phyloP scores from a whole-genome alignment of 23 red algal genomes.

The Gracilaria domingensis region DNA sequence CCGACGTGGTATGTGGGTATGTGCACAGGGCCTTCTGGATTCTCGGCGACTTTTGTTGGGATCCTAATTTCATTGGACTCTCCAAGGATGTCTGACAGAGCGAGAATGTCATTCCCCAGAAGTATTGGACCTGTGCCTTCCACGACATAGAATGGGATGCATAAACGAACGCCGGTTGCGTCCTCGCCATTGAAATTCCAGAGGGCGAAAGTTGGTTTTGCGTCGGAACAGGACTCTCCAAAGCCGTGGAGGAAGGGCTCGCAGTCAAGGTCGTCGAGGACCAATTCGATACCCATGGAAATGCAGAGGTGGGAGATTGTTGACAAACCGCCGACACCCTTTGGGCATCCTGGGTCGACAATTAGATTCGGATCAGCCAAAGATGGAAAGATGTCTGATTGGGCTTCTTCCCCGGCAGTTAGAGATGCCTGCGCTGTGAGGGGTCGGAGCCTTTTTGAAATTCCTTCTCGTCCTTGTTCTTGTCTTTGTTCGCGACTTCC shows the following conservation, averaged over 20 bases:
- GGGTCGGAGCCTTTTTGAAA: not conserved
- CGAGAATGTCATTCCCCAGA: constrained; percentile 6
- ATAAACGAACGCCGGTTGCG: not conserved
- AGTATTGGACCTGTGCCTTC: not conserved
- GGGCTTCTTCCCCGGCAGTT: not conserved
- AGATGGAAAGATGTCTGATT: no score
- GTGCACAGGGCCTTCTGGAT: not conserved
- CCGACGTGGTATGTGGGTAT: not conserved
- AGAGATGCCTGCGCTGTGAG: not conserved
- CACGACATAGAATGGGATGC: not conserved
- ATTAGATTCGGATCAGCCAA: no score
- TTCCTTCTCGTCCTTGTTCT: not conserved
- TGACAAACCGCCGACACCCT: no score
- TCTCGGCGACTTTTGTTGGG: not conserved
- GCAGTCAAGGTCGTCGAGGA: not conserved
- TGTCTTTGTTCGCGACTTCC: not conserved
- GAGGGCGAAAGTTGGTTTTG: not conserved
- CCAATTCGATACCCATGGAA: not conserved
- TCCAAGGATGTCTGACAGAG: not conserved
- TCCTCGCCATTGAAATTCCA: not conserved
- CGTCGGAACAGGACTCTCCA: not conserved
- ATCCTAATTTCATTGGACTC: not conserved
- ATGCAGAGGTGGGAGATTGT: not conserved
- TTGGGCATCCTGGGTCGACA: no score
- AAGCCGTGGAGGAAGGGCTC: constrained; percentile 2